Conservation (phyloP, 768 basidiomycete genomes). For the Leccinum uliginosum region DNA sequence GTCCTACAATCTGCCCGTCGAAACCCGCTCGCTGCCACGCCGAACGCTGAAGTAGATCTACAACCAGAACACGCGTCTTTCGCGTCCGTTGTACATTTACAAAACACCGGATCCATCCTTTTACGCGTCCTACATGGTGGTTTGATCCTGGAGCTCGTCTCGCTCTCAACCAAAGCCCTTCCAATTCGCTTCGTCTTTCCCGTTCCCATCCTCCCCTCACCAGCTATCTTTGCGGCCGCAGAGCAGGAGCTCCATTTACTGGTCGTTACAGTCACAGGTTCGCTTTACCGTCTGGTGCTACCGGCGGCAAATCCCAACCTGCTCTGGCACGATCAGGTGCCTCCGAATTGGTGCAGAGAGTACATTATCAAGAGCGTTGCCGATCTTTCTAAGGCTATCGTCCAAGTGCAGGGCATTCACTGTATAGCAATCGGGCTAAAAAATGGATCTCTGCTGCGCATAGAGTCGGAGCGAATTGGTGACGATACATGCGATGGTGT, state of each 20-base stretch:
- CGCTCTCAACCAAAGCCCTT: constrained; percentile 59
- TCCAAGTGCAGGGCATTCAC: constrained; percentile 65
- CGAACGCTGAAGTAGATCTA: constrained; percentile 36
- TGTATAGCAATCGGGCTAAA: constrained; percentile 58
- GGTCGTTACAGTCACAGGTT: constrained; percentile 61
- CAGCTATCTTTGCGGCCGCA: constrained; percentile 53
- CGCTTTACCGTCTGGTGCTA: constrained; percentile 68
- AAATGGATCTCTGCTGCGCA: constrained; percentile 61
- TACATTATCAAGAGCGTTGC: constrained; percentile 55
- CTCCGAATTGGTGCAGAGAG: constrained; percentile 60
- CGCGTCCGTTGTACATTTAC: constrained; percentile 53
- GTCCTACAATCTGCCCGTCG: constrained; percentile 58
- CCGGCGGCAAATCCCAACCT: constrained; percentile 49
- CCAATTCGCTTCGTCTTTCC: constrained; percentile 80
- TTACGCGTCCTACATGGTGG: constrained; percentile 72
- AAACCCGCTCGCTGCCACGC: constrained; percentile 45
- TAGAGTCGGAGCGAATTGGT: constrained; percentile 60
- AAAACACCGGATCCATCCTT: constrained; percentile 60
- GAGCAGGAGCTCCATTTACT: constrained; percentile 61
- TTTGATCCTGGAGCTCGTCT: constrained; percentile 69
- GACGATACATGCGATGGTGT: constrained; percentile 56
- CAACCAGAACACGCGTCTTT: constrained; percentile 72
- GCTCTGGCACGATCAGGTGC: constrained; percentile 54
- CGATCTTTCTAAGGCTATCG: constrained; percentile 42
- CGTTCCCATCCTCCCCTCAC: constrained; percentile 57